A percentile compares a stretch with the other conserved stretches of the same genome.
Conservation (phyloP, 768 basidiomycete species). For the Paxillus ammoniavirescens region DNA sequence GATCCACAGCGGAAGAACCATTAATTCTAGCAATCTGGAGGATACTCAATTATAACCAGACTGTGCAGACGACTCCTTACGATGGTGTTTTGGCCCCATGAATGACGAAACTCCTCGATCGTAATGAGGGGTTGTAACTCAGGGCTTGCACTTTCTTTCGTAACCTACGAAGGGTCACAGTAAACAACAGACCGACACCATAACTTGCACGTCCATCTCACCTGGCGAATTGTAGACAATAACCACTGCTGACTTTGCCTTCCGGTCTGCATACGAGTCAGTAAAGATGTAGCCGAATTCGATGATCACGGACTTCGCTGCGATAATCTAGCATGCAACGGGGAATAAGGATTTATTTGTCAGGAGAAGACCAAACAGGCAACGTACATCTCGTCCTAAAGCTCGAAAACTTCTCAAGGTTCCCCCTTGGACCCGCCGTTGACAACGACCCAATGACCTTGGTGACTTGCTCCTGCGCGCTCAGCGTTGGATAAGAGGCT, state of each 20-base stretch:
- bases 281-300: conserved; percentile 8
- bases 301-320: conserved; percentile 54
- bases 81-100: conserved; percentile 84
- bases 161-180: conserved; percentile 46
- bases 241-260: conserved; percentile 79
- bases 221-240: conserved; percentile 62
- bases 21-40: conserved; percentile 71
- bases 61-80: conserved; percentile 36
- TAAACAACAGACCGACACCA: conserved; percentile 1
- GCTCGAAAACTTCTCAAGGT: conserved; percentile 64
- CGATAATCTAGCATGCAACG: conserved; percentile 56
- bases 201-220: conserved; percentile 20
- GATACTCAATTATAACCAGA: conserved; percentile 2
- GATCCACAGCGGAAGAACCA: conserved; percentile 61
- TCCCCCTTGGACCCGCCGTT: conserved; percentile 59
- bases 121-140: conserved; percentile 56
- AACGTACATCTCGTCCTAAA: conserved; percentile 72
- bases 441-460: conserved; percentile 67
- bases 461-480: conserved; percentile 56
- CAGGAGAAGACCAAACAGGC: conserved; percentile 1
- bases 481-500: conserved; percentile 59
- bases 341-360: conserved; percentile 6
- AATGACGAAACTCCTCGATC: conserved; percentile 70
- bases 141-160: conserved; percentile 55
- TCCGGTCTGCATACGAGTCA: conserved; percentile 52